phyloP scores from a whole-genome alignment of 176 grass and related monocot genomes.

The Juncus inflexus region DNA sequence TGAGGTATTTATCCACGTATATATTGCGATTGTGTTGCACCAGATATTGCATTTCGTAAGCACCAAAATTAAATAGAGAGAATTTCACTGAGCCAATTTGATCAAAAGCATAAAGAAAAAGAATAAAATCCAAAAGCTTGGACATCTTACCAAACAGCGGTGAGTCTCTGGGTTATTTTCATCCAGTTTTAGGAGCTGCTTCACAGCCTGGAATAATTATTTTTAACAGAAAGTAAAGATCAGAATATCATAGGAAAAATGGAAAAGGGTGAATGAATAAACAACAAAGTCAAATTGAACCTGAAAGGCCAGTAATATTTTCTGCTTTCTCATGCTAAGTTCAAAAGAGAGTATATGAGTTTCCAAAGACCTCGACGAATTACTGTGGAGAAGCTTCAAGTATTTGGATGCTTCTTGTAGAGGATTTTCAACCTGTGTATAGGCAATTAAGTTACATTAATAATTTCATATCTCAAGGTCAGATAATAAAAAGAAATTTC shows the following conservation, averaged over 20 bases:
- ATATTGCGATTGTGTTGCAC: no score
- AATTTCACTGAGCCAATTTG: no score
- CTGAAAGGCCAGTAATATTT: slow-evolving; percentile 95
- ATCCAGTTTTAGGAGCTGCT: slow-evolving; percentile 83
- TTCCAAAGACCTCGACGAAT: slow-evolving; percentile 74
- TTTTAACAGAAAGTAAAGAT: slow-evolving; percentile 7
- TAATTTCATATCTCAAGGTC: background rate
- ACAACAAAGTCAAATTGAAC: slow-evolving; percentile 30
- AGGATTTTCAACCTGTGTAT: slow-evolving; percentile 79
- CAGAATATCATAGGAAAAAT: background rate
- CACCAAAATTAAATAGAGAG: no score
- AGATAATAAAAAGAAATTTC: no score
- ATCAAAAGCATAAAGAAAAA: background rate
- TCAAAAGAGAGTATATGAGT: slow-evolving; percentile 93
- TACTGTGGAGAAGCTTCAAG: slow-evolving; percentile 90
- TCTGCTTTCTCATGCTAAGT: slow-evolving; percentile 96
- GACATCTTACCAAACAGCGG: slow-evolving; percentile 71
- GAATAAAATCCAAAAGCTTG: slow-evolving; percentile 8
- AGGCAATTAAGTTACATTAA: background rate
- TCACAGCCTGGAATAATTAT: slow-evolving; percentile 71
- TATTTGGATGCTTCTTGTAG: slow-evolving; percentile 84
- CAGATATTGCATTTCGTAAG: no score
- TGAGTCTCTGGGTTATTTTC: slow-evolving; percentile 73
- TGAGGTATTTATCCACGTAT: no score
- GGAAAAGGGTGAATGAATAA: background rate